Evolutionary conservation across 495 filamentous ascomycete genomes (phyloP), one percentile per base, ranked within the genome.

Genomic region (Penicillium flavigenum): DNA sequence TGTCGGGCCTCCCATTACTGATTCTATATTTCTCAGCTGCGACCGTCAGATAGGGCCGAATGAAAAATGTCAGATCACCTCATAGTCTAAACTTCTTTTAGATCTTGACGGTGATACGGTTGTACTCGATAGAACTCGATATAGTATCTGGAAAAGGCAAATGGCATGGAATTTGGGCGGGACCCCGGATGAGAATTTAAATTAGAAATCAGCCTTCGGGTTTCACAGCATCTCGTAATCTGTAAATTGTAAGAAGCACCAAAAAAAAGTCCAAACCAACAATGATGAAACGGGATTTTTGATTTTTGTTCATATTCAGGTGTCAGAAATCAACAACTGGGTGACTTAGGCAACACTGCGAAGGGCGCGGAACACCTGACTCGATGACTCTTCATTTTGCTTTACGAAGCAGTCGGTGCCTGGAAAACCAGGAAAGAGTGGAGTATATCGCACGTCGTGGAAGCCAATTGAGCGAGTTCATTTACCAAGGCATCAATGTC

Each of bases 341-440:
- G 55, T 63, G 60, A 63, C 63, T 59, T 61, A 65, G 62, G 65
- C 65, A 68, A 45, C 64, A 67, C 36, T 17, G 36, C 6, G 55
- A 16, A 22, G 50, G 62, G 54, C 52, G 47, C 45, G 36, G 41
- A 26, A 22, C 57, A 61, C 32, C 20, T 60, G 52, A 63, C 47
- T 32, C 45, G 51, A 58, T 64, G 62, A 64, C 62, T 64, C 62
- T 39, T 46, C 17, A n/a, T 29, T 42, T 55, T 42, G 50, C 42
- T 56, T 54, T 61, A 52, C 53, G 47, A 51, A 51, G 56, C 54
- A 41, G 43, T 17, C 47, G 38, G 17, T 61, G 54, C 62, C 62
- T 63, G 43, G 43, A 20, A 44, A 36, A 24, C 32, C 22, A 49
- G 59, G 49, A 39, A 16, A 34, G 41, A 26, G 29, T 61, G 41